A percentile compares a stretch with the other conserved stretches of the same genome.
These are phyloP conservation scores for Tephrocybe sp. DNA, from an alignment of 768 basidiomycete species.

Conservation along the genomic window DNA sequence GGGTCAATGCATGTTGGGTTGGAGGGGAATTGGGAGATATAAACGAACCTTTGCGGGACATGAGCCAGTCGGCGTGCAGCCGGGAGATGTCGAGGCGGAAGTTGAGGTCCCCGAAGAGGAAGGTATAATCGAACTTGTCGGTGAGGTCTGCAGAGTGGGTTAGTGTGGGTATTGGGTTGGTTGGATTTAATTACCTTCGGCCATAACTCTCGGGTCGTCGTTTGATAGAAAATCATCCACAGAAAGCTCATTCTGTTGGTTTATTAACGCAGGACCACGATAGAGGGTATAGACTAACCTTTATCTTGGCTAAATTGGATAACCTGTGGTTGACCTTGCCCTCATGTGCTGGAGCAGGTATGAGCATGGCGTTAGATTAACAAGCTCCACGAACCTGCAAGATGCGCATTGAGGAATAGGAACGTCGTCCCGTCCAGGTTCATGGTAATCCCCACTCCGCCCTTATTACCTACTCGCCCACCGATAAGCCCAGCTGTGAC, in stretches of 20 bases:
- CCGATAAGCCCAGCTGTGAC: constrained; percentile 91
- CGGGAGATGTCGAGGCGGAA: constrained; percentile 88
- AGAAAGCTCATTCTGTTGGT: constrained; percentile 61
- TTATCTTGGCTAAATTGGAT: constrained; percentile 87
- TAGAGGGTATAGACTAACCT: too few species aligned
- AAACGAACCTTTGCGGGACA: constrained; percentile 70
- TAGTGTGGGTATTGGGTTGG: not conserved
- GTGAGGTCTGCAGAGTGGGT: constrained; percentile 58
- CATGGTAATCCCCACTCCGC: constrained; percentile 88
- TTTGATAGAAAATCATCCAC: constrained; percentile 75
- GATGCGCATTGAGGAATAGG: constrained; percentile 88
- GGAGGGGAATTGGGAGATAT: not conserved
- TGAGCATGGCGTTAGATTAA: not conserved
- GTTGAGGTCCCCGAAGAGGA: constrained; percentile 90
- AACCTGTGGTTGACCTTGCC: constrained; percentile 76
- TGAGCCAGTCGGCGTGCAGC: constrained; percentile 92
- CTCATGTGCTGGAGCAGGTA: constrained; percentile 61
- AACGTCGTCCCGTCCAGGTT: constrained; percentile 82
- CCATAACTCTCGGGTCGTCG: constrained; percentile 61
- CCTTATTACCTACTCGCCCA: constrained; percentile 90
- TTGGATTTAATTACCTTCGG: constrained; percentile 57
- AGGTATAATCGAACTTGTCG: constrained; percentile 87
- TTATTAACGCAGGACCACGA: too few species aligned
- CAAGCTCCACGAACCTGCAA: constrained; percentile 58
- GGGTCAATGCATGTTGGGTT: not conserved